These are phyloP conservation scores for Rhizodiscina lignyota DNA, from an alignment of 495 filamentous ascomycete genomes.

Conservation along the genomic window DNA sequence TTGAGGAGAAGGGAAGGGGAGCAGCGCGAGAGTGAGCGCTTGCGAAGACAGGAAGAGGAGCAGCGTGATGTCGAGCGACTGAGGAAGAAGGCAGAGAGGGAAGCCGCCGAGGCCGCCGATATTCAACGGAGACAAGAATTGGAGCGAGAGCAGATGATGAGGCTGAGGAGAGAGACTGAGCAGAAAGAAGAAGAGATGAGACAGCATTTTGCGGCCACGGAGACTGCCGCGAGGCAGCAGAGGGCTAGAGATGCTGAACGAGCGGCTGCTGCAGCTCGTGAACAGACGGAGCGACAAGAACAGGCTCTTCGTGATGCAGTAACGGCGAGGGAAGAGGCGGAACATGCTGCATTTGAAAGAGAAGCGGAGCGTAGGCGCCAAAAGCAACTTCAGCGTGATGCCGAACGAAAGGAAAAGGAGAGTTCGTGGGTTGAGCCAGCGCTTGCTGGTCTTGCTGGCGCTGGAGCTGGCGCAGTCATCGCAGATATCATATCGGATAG, in stretches of 20 bases:
- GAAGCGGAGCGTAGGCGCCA: constrained; percentile 2
- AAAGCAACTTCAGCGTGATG: not conserved
- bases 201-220: constrained; percentile 4
- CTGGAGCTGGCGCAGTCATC: constrained; percentile 11
- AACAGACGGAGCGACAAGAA: not conserved
- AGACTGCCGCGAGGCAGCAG: too few species aligned
- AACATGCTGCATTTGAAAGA: not conserved
- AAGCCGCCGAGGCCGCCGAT: constrained; percentile 4
- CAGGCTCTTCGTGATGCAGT: constrained; percentile 2
- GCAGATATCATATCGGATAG: too few species aligned
- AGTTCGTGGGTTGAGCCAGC: not conserved
- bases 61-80: constrained; percentile 2
- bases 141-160: constrained; percentile 9
- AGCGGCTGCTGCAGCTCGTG: too few species aligned
- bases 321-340: not conserved
- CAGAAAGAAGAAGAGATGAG: constrained; percentile 3
- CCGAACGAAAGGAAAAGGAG: not conserved
- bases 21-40: constrained; percentile 6
- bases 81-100: constrained; percentile 2
- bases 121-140: too few species aligned
- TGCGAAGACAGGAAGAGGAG: constrained; percentile 5
- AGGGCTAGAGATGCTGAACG: too few species aligned
- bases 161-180: constrained; percentile 11
- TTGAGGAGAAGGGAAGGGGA: constrained; percentile 7
- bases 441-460: constrained; percentile 4